Percentiles rank a stretch among this genome's conserved stretches.
These are phyloP conservation scores for Xylaria telfairii DNA, from an alignment of 495 filamentous ascomycete species.

Conservation along the genomic window DNA sequence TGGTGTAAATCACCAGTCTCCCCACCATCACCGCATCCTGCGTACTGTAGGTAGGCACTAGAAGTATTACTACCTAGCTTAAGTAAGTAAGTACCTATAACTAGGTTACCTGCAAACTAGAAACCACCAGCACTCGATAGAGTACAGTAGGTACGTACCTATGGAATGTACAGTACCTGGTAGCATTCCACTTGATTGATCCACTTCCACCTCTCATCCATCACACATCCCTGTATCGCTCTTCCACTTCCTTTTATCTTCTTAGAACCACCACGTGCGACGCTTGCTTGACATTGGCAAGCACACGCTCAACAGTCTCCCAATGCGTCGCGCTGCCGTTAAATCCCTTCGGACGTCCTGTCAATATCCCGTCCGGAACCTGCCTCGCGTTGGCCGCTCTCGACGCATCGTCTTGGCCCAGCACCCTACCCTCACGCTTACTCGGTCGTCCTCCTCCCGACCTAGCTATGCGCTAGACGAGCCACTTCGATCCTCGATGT, in stretches of 20 bases:
- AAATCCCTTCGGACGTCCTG: conserved; percentile 52
- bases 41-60: too few species aligned
- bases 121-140: not conserved
- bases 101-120: not conserved
- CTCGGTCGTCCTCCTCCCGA: conserved; percentile 29
- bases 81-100: too few species aligned
- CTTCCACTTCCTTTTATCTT: conserved; percentile 18
- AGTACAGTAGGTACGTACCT: too few species aligned
- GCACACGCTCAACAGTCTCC: conserved; percentile 29
- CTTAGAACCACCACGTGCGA: conserved; percentile 25
- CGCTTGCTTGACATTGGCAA: conserved; percentile 29
- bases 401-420: conserved; percentile 33
- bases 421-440: conserved; percentile 33
- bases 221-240: conserved; percentile 21
- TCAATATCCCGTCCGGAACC: conserved; percentile 49
- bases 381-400: conserved; percentile 47
- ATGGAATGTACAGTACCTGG: too few species aligned
- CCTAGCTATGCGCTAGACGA: conserved; percentile 39
- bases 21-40: too few species aligned
- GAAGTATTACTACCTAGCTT: too few species aligned
- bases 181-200: not conserved
- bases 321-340: conserved; percentile 56
- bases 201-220: not conserved
- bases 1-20: not conserved
- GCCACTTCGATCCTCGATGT: conserved; percentile 58